A percentile compares a stretch with the other conserved stretches of the same genome.
Evolutionary conservation across 148 eudicot species (phyloP).

Genomic region (Rhododendron ferrugineum): DNA sequence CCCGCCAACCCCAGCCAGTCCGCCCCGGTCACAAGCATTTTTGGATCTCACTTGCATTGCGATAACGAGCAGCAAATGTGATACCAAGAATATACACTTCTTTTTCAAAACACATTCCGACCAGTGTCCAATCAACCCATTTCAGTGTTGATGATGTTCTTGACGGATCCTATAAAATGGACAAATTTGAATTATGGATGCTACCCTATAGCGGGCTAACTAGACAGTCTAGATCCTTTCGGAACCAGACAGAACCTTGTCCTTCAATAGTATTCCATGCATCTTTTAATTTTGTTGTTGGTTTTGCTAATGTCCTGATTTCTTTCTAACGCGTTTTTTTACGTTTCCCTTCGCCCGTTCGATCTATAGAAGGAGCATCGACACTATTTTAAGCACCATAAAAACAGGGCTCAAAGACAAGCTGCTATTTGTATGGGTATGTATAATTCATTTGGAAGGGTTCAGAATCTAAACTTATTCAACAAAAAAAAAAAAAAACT

Average conservation of each 20-base stretch:
- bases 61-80: background rate
- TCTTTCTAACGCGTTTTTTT: background rate
- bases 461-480: too few species aligned
- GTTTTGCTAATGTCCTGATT: background rate
- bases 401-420: slow-evolving; percentile 17
- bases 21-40: too few species aligned
- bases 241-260: background rate
- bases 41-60: too few species aligned
- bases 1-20: too few species aligned
- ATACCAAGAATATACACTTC: background rate
- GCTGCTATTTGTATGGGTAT: slow-evolving; percentile 30
- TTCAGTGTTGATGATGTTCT: background rate
- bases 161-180: background rate
- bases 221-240: background rate
- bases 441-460: background rate
- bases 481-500: too few species aligned
- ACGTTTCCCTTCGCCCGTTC: background rate
- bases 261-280: too few species aligned
- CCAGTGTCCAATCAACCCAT: background rate
- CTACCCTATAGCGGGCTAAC: background rate
- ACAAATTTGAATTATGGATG: background rate
- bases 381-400: slow-evolving; percentile 14
- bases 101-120: background rate
- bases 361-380: slow-evolving; percentile 18
- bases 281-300: background rate